Conservation (phyloP, 164 flowering plant genomes). For the Tinospora cordifolia region DNA sequence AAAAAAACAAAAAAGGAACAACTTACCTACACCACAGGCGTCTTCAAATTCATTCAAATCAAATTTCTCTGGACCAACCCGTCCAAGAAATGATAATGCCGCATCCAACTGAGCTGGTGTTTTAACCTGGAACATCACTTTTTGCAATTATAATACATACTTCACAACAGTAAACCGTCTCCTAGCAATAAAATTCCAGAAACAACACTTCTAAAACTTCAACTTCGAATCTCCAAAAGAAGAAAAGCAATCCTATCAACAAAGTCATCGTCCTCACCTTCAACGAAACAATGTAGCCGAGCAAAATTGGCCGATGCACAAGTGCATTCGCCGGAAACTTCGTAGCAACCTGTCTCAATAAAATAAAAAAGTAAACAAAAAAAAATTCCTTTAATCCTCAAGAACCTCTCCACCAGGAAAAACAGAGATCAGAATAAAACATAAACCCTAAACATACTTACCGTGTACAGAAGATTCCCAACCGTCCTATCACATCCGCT, state of each 20-base stretch:
- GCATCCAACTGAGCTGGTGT: constrained; percentile 89
- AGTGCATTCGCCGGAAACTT: constrained; percentile 90
- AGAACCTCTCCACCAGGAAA: background rate
- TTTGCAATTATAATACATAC: background rate
- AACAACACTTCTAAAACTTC: background rate
- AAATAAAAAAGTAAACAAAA: constrained; percentile 5
- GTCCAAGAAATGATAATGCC: constrained; percentile 51
- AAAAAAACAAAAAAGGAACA: constrained; percentile 7
- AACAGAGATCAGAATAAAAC: background rate
- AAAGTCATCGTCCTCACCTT: constrained; percentile 39
- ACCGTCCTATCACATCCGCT: constrained; percentile 57
- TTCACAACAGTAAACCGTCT: background rate
- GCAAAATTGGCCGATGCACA: constrained; percentile 60
- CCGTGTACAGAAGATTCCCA: constrained; percentile 83
- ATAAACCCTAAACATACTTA: constrained; percentile 8
- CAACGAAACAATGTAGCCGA: constrained; percentile 48
- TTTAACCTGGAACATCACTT: constrained; percentile 52
- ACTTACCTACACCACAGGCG: constrained; percentile 92
- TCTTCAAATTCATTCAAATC: constrained; percentile 61
- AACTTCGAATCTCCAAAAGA: background rate
- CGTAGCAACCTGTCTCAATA: constrained; percentile 60
- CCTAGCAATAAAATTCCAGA: background rate
- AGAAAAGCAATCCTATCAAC: background rate
- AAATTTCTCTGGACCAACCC: constrained; percentile 44
- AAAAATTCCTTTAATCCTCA: background rate